Evolutionary conservation across 495 filamentous ascomycete genomes (phyloP), one percentile per base, ranked within the genome.

Genomic region (Aspergillus carlsbadensis): DNA sequence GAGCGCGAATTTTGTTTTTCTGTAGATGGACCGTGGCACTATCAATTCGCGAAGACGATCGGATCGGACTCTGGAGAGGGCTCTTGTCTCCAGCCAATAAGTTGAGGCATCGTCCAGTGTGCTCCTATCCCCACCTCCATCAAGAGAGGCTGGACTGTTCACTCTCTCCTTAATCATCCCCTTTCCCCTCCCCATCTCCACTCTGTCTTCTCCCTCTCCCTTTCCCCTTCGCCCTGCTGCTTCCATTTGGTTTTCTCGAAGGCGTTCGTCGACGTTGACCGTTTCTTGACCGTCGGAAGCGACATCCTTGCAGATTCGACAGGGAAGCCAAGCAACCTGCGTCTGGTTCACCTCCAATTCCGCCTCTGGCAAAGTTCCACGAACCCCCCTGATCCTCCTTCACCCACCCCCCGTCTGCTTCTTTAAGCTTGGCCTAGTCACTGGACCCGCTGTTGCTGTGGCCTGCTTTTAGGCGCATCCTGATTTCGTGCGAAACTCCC

Each of bases 401-500:
- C 44, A 47, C 33, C 44, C 22, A 42, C 14, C 44, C 60, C 56
- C 60, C 52, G 45, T 62, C 61, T 55, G 56, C 58, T 52, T 55
- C 59, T 62, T 65, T 61, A 67, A 67, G 65, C 62, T 67, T 65
- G 62, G 62, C 59, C 62, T 61, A 62, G 55, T 65, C 55, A 50
- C 62, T 63, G 59, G 64, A 67, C 65, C 65, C 65, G 65, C 65
- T 47, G 62, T 61, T 67, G 62, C 65, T 62, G 64, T 66, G 60
- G 60, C 63, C 58, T 66, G 57, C 48, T 59, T 61, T 58, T 65
- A 64, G 58, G 61, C 64, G 61, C 64, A 55, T 58, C 45, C 54
- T 54, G 24, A 58, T 44, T 63, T 57, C 54, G 62, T 61, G 65
- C 60, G 57, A 67, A 67, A 61, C 59, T 67, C 65, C 65, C 59